Evolutionary conservation across 2,329 filamentous ascomycete species (phyloP).

Genomic region (Chaetoscypha palmicola): DNA sequence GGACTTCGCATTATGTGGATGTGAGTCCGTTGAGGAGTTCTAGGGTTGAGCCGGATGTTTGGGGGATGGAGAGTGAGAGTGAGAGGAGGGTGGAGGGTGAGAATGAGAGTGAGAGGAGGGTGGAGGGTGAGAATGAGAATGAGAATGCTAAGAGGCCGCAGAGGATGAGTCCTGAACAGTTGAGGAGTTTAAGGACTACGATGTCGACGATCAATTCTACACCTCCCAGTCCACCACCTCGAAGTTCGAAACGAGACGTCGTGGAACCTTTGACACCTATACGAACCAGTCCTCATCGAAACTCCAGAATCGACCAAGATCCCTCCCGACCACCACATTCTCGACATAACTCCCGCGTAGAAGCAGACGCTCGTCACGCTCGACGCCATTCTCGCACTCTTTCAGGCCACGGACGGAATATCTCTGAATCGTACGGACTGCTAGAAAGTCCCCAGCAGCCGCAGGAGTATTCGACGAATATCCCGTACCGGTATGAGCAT

Average conservation of each 20-base stretch:
- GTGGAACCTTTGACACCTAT: too few relatives aligned
- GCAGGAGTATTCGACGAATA: not conserved
- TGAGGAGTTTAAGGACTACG: too few relatives aligned
- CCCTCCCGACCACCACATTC: not conserved
- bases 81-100: too few relatives aligned
- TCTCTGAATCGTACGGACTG: slow-evolving; percentile 3
- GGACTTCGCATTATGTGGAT: not conserved
- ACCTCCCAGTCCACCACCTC: too few relatives aligned
- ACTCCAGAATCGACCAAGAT: not conserved
- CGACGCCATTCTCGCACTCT: not conserved
- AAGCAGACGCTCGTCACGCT: not conserved
- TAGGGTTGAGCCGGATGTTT: not conserved
- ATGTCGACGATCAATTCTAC: too few relatives aligned
- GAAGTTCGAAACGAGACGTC: too few relatives aligned
- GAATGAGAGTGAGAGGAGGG: too few relatives aligned
- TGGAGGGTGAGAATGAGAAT: too few relatives aligned
- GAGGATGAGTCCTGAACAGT: too few relatives aligned
- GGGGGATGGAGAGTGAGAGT: not conserved
- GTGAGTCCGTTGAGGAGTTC: not conserved
- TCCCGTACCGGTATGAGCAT: slow-evolving; percentile 4
- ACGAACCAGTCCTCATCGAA: too few relatives aligned
- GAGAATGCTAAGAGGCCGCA: too few relatives aligned
- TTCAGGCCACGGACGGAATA: not conserved
- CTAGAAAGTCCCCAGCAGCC: not conserved
- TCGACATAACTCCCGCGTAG: slow-evolving; percentile 1